Evolutionary conservation across 257 asterid genomes (phyloP).

Genomic region (Plantago elongata): DNA sequence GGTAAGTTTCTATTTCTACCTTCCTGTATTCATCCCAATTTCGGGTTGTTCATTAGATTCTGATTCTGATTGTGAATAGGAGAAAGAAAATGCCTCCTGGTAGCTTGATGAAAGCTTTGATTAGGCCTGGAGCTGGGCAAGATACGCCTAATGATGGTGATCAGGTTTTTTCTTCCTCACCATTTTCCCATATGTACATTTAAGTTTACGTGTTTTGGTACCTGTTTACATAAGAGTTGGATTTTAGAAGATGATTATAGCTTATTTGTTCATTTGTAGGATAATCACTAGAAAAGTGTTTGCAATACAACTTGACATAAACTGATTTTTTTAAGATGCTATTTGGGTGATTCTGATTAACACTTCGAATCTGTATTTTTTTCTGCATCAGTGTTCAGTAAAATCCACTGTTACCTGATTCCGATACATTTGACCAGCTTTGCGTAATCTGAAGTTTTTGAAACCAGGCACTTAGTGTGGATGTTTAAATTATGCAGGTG

Average conservation of each 20-base stretch:
- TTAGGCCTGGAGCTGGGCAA: constrained; percentile 88
- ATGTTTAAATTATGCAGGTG: constrained; percentile 44
- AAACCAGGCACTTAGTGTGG: neutral
- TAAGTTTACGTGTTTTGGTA: neutral
- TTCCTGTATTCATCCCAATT: neutral
- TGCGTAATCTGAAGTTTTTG: too few species aligned
- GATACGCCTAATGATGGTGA: constrained; percentile 70
- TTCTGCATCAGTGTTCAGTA: too few species aligned
- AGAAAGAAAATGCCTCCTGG: constrained; percentile 84
- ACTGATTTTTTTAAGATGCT: too few species aligned
- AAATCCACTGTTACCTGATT: too few species aligned
- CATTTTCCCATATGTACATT: neutral
- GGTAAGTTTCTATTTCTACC: constrained; percentile 28
- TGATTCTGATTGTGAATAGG: constrained; percentile 32
- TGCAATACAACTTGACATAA: neutral
- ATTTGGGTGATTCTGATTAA: too few species aligned
- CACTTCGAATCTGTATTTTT: too few species aligned
- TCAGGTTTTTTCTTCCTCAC: constrained; percentile 47
- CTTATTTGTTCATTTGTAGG: too few species aligned
- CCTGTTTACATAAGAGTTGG: neutral
- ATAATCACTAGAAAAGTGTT: neutral
- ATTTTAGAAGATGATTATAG: neutral
- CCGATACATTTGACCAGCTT: too few species aligned
- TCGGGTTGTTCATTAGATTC: neutral
- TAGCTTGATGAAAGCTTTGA: constrained; percentile 88